Evolutionary conservation across 768 basidiomycete species (phyloP), one percentile per base, ranked within the genome.

Genomic region (Hemileccinum impolitum): DNA sequence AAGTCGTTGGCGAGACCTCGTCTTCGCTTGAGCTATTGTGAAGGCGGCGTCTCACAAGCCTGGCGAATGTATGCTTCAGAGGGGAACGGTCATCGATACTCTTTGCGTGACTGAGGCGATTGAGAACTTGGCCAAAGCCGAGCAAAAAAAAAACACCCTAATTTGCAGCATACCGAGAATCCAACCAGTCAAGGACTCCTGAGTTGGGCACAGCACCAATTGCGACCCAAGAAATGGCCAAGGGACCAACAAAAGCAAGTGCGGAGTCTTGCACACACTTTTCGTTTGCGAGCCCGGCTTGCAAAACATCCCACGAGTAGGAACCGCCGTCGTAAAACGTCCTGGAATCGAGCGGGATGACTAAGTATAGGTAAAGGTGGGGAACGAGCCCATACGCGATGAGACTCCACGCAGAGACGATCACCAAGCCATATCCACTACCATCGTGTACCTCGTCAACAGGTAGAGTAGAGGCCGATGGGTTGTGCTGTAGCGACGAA

Each of bases 1-100:
- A 71, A 53, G 32, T 66, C 69, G 15, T 68, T 70, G 12, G 71
- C 64, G 6, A 70, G 53, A 9, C 68, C 69, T 5, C 64, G 64
- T 23, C 51, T 59, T 47, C 58, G 60, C 35, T 58, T 62, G 51
- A 71, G 70, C 60, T 67, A 70, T 30, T 69, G 72, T 0, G 68
- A 55, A 18, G 67, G 66, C 13, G 72, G 63, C 2, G 69, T 60
- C 44, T 58, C 63, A 50, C 69, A 69, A 49, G 54, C 58, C 65
- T 60, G 32, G 30, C 3, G 23, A 30, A 7, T 2, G n/a, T 32
- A 32, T 32, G 34, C 21, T 43, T 42, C 19, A 12, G 17, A 42
- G 13, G 18, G 17, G n/a, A 40, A 37, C 18, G 44, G 34, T 57
- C 67, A 12, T 52, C 54, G 21, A 61, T 55, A 32, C 51, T 62